Base-by-base conservation (phyloP, 2,329 filamentous ascomycete species). In the Aspergillus chevalieri region DNA sequence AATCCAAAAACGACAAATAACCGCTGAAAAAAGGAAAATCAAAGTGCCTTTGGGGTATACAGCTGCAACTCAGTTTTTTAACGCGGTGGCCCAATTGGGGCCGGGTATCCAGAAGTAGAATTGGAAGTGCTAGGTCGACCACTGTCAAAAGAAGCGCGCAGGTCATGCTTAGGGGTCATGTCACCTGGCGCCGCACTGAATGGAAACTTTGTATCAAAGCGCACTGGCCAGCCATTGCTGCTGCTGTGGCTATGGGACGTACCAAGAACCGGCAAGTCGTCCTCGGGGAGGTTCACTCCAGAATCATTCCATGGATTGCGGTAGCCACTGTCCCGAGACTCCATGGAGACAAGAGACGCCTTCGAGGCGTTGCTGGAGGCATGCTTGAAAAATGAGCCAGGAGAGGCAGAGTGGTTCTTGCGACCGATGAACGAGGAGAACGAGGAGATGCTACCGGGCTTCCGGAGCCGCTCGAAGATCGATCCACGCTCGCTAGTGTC, bases 241-340 rank as follows among this genome's bases (percentile, higher is more conserved):
- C 81, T 83, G 67, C 83, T 87, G 60, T 82, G 81, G 57, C 82
- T 81, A 67, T 82, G 81, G 57, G 67, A 74, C 63, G 72, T 76
- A 50, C 73, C 74, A 51, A 74, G 68, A 57, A 68, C 68, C 57
- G 79, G 76, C 49, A 73, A 63, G 60, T 96, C 90, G 57, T 95
- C 89, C 63, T 96, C 92, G 55, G 87, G 79, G 58, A 96, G 83
- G 68, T 96, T 96, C 66, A 96, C 90, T 62, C 91, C 92, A 65
- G 89, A 95, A 69, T 97, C 92, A 69, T 96, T 96, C 92, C 92
- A 97, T 54, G 91, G 91, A 73, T 96, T 95, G 71, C 91, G 87
- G 70, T 95, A 94, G 59, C 89, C 89, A 75, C 90, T 95, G 66
- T 92, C 87, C 33, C 90, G 90, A 44, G 91, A 96, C 73, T 97